These are phyloP conservation scores for Russula sp. DNA, from an alignment of 768 basidiomycete species.

Conservation along the genomic window DNA sequence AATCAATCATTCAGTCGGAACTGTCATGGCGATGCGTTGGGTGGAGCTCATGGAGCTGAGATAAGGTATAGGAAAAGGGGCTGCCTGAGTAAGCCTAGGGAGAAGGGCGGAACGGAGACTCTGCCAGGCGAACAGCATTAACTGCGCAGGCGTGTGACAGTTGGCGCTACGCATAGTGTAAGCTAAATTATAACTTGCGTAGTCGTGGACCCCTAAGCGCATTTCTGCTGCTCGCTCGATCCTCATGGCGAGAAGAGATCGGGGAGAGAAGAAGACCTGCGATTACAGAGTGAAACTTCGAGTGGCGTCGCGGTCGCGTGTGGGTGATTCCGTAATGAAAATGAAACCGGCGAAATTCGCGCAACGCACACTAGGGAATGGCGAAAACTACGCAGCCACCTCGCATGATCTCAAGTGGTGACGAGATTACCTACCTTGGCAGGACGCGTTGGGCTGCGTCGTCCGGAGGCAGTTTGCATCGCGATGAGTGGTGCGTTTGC, in stretches of 20 bases:
- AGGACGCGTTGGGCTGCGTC: background rate
- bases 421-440: background rate
- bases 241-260: background rate
- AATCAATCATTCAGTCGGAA: no score
- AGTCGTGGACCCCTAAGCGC: background rate
- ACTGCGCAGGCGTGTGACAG: background rate
- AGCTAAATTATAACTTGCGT: background rate
- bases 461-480: background rate
- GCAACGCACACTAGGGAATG: slow-evolving; percentile 7
- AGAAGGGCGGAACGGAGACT: background rate
- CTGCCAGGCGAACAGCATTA: slow-evolving; percentile 1
- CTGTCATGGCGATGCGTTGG: background rate
- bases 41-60: background rate
- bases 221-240: slow-evolving; percentile 8
- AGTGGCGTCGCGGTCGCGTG: background rate
- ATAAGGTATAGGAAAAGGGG: background rate
- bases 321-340: background rate
- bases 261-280: background rate
- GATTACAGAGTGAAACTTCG: background rate
- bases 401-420: background rate
- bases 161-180: background rate
- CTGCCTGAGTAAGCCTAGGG: background rate
- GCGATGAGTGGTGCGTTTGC: background rate
- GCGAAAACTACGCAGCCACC: slow-evolving; percentile 15
- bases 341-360: slow-evolving; percentile 9